These are phyloP conservation scores for Rhodomyrtus psidioides DNA, from an alignment of 441 rosid species.

Conservation along the genomic window DNA sequence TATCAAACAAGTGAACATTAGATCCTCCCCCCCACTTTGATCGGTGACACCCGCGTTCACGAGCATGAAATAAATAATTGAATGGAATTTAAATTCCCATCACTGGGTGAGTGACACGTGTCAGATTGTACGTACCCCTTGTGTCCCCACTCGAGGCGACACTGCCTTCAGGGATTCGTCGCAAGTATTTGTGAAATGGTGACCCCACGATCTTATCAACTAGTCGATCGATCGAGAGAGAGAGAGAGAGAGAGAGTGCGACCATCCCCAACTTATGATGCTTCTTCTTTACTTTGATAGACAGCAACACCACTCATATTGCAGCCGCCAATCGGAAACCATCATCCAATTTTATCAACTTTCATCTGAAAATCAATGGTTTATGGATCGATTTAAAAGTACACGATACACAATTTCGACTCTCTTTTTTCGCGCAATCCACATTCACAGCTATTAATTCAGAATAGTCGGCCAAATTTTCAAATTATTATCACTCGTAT, in stretches of 20 bases:
- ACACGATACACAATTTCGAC: neutral
- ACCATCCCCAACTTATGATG: neutral
- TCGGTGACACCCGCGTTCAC: neutral
- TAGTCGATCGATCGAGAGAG: no score
- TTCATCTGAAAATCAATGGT: neutral
- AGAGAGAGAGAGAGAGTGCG: neutral
- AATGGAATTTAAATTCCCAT: neutral
- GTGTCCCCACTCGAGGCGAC: neutral
- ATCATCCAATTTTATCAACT: neutral
- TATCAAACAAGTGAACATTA: slow-evolving; percentile 7
- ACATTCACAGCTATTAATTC: neutral
- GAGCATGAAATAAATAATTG: neutral
- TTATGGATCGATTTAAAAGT: neutral
- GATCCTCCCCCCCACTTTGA: slow-evolving; percentile 5
- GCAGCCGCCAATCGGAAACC: neutral
- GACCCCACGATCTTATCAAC: neutral
- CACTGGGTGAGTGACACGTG: neutral
- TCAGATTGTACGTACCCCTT: neutral
- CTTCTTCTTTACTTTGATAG: neutral
- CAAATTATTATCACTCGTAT: neutral
- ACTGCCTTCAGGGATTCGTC: neutral
- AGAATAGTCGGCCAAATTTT: neutral
- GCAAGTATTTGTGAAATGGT: neutral
- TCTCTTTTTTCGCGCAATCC: neutral
- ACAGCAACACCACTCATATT: neutral